A percentile compares a stretch with the other conserved stretches of the same genome.
Conservation (phyloP, 768 basidiomycete species). For the Pluteus cervinus region DNA sequence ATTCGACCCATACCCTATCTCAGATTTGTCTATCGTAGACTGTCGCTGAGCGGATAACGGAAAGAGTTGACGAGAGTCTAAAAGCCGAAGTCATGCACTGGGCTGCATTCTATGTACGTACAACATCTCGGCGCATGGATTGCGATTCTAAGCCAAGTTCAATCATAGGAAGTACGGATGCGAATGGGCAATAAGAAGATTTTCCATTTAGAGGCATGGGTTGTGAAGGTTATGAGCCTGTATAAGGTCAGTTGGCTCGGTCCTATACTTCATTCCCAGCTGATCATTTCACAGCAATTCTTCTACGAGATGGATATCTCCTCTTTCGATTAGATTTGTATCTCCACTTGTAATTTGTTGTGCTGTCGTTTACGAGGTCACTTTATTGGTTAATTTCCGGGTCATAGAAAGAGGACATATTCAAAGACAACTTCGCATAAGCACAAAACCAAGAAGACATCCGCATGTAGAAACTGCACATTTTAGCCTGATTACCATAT, state of each 20-base stretch:
- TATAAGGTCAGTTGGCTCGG: conserved; percentile 56
- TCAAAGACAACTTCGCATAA: too few relatives aligned
- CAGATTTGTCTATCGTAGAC: conserved; percentile 51
- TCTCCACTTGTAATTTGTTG: conserved; percentile 1
- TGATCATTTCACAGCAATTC: conserved; percentile 38
- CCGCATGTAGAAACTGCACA: too few relatives aligned
- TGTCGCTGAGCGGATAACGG: conserved; percentile 81
- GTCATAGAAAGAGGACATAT: too few relatives aligned
- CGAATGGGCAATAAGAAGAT: conserved; percentile 84
- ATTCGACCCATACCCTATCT: background rate
- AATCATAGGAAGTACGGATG: conserved; percentile 84
- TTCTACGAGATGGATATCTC: conserved; percentile 58
- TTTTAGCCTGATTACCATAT: too few relatives aligned
- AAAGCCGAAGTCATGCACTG: conserved; percentile 96
- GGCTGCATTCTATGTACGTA: conserved; percentile 86
- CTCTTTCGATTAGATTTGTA: conserved; percentile 41
- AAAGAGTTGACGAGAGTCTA: conserved; percentile 82
- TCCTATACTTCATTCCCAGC: background rate
- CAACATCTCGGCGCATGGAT: background rate
- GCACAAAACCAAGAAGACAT: too few relatives aligned
- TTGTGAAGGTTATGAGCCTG: conserved; percentile 91
- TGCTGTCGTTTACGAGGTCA: too few relatives aligned
- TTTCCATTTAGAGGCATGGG: conserved; percentile 96
- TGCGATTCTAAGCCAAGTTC: conserved; percentile 3
- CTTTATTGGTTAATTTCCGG: too few relatives aligned